Evolutionary conservation across 768 basidiomycete species (phyloP).

Genomic region (Tephrocybe sp.): DNA sequence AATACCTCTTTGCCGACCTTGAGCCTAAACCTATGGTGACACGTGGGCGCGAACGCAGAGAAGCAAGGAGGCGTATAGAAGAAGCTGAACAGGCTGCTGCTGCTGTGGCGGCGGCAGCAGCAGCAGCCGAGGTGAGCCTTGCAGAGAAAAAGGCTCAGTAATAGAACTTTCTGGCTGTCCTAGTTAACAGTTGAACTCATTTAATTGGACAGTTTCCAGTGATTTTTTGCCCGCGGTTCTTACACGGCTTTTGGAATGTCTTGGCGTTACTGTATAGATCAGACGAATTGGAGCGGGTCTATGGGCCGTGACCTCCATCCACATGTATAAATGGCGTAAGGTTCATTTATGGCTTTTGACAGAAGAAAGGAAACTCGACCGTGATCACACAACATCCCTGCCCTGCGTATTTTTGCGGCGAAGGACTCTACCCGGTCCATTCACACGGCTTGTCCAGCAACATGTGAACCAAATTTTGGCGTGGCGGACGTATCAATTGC

Average conservation of each 20-base stretch:
- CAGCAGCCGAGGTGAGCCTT: constrained; percentile 5
- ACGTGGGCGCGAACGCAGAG: constrained; percentile 81
- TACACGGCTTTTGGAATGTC: neutral
- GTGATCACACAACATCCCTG: too few species aligned
- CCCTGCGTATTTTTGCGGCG: neutral
- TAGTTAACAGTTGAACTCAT: neutral
- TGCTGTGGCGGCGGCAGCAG: neutral
- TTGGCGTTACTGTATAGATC: neutral
- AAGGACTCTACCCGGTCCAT: neutral
- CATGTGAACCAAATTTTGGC: neutral
- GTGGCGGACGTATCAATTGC: neutral
- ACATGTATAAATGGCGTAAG: neutral
- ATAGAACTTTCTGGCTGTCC: constrained; percentile 7
- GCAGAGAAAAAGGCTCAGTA: constrained; percentile 24
- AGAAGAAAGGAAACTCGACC: too few species aligned
- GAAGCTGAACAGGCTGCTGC: constrained; percentile 17
- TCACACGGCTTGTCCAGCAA: neutral
- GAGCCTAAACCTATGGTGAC: constrained; percentile 86
- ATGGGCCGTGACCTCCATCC: neutral
- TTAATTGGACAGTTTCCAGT: neutral
- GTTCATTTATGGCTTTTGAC: neutral
- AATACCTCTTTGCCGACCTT: constrained; percentile 83
- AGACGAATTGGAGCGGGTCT: constrained; percentile 2
- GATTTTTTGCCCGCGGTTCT: too few species aligned
- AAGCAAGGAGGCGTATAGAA: constrained; percentile 48